Evolutionary conservation across 805 yeast species (phyloP), one percentile per base, ranked within the genome.

Genomic region (Kodamaea hsintzibuensis): DNA sequence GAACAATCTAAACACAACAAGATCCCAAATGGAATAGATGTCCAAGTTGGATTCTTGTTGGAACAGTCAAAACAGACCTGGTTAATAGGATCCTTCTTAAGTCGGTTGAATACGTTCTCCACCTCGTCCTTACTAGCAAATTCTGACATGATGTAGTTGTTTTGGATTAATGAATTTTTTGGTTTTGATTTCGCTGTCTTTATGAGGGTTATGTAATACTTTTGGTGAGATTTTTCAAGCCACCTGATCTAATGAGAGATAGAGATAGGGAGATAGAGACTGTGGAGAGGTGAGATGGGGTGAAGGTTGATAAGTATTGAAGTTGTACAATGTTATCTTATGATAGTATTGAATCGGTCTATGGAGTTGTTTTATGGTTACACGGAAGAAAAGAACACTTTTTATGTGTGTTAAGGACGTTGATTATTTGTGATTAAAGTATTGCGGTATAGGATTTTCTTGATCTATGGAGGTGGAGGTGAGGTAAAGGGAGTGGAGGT

Each of bases 21-120:
- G 50, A 92, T 89, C 53, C 98, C 99, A 71, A 90, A 93, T 12
- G 98, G 97, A 52, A 93, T 91, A 12, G 98, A 93, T 2, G 99
- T 90, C 99, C 99, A 95, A 0, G 98, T 91, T 38, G 99, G 98
- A 69, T 92, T 92, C 67, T 89, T 91, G 62, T 92, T 89, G 51
- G 88, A 82, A 72, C 99, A 95, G 69, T 95, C 99, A 73, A 95
- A 93, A 73, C 99, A 95, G 39, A 79, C 83, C 64, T 86, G 86
- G 77, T 92, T 92, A 47, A 91, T 88, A 22, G 84, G 84, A 57
- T 81, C 77, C 70, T 86, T 75, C 62, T 82, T 81, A 61, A 89
- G 75, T 67, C 81, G 78, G 50, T 77, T 75, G 65, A 90, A 90
- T 59, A 90, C 82, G 49, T 78, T 78, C 47, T 80, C 79, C 51